phyloP scores from a whole-genome alignment of 2,329 filamentous ascomycete species.

The Monosporascus sp. region DNA sequence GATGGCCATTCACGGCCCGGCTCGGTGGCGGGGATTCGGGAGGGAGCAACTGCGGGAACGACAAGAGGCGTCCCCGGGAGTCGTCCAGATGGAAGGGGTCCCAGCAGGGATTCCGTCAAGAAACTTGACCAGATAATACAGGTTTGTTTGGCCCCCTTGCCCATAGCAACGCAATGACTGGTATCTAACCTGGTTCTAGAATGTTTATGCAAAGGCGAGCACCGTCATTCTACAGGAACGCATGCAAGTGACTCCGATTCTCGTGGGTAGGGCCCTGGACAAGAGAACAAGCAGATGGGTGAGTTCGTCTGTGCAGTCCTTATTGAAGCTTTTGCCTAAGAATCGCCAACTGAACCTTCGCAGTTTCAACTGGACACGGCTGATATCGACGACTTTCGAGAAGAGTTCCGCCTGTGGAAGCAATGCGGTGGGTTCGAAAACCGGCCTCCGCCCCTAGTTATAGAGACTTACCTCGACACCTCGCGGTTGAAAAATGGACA shows the following conservation, averaged over 20 bases:
- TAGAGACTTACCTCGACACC: slow-evolving; percentile 85
- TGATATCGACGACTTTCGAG: slow-evolving; percentile 81
- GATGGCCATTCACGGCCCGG: slow-evolving; percentile 37
- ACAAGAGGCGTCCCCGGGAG: slow-evolving; percentile 41
- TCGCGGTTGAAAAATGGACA: slow-evolving; percentile 76
- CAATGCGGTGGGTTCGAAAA: slow-evolving; percentile 70
- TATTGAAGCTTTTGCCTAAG: not conserved
- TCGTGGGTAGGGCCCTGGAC: slow-evolving; percentile 23
- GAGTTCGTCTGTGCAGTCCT: slow-evolving; percentile 9
- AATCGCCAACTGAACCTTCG: slow-evolving; percentile 6
- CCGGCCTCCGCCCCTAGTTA: slow-evolving; percentile 75
- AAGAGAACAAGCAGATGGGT: slow-evolving; percentile 28
- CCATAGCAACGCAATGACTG: not conserved
- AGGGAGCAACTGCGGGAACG: slow-evolving; percentile 29
- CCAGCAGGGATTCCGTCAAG: slow-evolving; percentile 62
- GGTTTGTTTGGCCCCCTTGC: slow-evolving; percentile 44
- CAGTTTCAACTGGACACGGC: slow-evolving; percentile 95
- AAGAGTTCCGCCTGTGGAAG: slow-evolving; percentile 79
- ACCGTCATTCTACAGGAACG: slow-evolving; percentile 78
- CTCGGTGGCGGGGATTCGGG: slow-evolving; percentile 38
- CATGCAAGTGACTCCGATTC: slow-evolving; percentile 50
- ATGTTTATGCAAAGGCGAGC: slow-evolving; percentile 85
- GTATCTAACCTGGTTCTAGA: slow-evolving; percentile 47
- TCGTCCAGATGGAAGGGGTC: slow-evolving; percentile 35
- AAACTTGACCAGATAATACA: slow-evolving; percentile 93